Evolutionary conservation across 805 yeast genomes (phyloP).

Genomic region (Saccharomycopsis malanga): DNA sequence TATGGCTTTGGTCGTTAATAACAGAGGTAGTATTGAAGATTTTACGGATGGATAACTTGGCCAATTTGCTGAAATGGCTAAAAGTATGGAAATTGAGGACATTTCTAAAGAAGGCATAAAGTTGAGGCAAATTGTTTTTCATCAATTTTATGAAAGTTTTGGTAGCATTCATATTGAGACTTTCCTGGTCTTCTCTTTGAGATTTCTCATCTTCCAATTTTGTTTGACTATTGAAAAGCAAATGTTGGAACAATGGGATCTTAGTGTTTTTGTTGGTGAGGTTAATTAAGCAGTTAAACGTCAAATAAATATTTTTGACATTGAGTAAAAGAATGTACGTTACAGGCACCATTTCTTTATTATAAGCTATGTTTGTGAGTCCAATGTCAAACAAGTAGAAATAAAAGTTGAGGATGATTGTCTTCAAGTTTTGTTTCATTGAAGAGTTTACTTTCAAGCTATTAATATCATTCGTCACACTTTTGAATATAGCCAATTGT

Average conservation of each 20-base stretch:
- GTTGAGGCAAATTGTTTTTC: slow-evolving; percentile 11
- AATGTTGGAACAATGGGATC: slow-evolving; percentile 9
- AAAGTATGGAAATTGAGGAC: slow-evolving; percentile 6
- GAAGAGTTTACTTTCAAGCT: neutral
- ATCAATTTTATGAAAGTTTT: slow-evolving; percentile 16
- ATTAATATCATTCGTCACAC: slow-evolving; percentile 5
- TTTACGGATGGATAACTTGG: slow-evolving; percentile 4
- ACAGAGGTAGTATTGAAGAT: slow-evolving; percentile 8
- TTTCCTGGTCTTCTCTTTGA: slow-evolving; percentile 5
- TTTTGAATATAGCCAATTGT: slow-evolving; percentile 12
- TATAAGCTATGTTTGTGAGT: slow-evolving; percentile 3
- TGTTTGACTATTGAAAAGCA: slow-evolving; percentile 1
- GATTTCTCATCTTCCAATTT: neutral
- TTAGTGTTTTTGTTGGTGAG: slow-evolving; percentile 12
- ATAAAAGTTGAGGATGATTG: slow-evolving; percentile 15
- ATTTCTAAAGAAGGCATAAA: slow-evolving; percentile 6
- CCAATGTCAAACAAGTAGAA: slow-evolving; percentile 19
- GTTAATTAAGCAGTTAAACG: slow-evolving; percentile 18
- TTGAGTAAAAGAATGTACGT: slow-evolving; percentile 11
- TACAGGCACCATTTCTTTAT: slow-evolving; percentile 11
- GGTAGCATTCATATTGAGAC: slow-evolving; percentile 4
- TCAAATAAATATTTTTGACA: slow-evolving; percentile 13
- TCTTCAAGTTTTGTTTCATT: slow-evolving; percentile 7
- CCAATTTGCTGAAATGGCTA: slow-evolving; percentile 6
- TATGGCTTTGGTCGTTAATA: slow-evolving; percentile 8